Percentiles rank a stretch among this genome's conserved stretches.
These are phyloP conservation scores for Glycine soja DNA, from an alignment of 306 rosid species.

Conservation along the genomic window DNA sequence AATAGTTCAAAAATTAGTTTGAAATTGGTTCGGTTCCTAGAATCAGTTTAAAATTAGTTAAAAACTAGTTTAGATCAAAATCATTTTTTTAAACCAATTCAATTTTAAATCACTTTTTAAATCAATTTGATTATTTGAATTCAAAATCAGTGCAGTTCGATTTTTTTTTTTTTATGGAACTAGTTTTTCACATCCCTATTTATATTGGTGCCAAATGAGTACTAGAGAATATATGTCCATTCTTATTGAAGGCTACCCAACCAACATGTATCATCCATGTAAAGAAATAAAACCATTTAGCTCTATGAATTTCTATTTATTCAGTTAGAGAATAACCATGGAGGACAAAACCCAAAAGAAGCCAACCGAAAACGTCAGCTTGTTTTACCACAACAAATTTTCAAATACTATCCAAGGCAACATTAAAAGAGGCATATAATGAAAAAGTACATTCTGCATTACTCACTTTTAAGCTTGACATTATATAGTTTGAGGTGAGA, in stretches of 20 bases:
- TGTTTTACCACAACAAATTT: neutral
- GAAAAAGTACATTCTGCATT: slow-evolving; percentile 20
- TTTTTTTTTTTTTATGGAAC: no score
- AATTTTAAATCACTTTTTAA: no score
- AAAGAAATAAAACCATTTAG: neutral
- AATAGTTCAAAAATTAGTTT: no score
- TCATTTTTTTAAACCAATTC: no score
- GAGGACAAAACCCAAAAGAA: neutral
- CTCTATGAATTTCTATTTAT: neutral
- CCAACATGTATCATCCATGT: neutral
- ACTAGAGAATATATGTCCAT: neutral
- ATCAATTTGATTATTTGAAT: no score
- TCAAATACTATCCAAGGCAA: neutral
- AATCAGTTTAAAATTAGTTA: no score
- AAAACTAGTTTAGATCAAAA: no score
- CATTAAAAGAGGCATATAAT: neutral
- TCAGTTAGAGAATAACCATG: neutral
- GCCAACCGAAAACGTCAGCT: neutral
- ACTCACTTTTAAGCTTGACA: slow-evolving; percentile 8
- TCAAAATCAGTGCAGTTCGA: no score
- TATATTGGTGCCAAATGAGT: no score
- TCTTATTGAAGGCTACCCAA: neutral
- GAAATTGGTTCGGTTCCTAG: no score
- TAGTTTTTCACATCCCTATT: no score
- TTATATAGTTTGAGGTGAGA: neutral